Evolutionary conservation across 352 stramenopile genomes (phyloP).

Genomic region (Lagenidium giganteum): DNA sequence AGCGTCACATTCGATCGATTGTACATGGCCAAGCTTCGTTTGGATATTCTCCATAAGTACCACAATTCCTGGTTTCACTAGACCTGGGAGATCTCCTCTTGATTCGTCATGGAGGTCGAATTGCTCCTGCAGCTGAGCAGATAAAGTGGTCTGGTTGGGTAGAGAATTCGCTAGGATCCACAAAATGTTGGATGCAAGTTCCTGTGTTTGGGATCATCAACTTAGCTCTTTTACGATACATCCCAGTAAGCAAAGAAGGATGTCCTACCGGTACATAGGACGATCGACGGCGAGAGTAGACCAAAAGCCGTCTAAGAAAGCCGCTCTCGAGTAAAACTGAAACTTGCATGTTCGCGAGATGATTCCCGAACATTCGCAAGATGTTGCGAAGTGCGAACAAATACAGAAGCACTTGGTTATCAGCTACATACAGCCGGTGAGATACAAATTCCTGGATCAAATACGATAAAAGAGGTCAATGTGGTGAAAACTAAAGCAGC

Average conservation of each 20-base stretch:
- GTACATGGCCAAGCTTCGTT: neutral
- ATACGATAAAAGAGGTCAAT: no score
- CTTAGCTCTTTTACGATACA: no score
- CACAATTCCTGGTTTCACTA: neutral
- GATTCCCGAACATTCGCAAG: neutral
- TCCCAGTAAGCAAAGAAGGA: no score
- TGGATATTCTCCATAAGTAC: conserved; percentile 5
- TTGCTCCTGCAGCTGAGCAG: no score
- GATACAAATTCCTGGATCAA: conserved; percentile 6
- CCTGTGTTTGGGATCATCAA: no score
- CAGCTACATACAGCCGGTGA: conserved; percentile 3
- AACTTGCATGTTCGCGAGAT: neutral
- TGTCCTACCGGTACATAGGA: conserved; percentile 1
- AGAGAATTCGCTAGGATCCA: no score
- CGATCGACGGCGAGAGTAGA: conserved; percentile 4
- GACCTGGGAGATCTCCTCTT: no score
- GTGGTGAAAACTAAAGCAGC: no score
- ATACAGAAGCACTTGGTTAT: conserved; percentile 8
- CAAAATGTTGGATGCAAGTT: no score
- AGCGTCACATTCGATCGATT: conserved; percentile 8
- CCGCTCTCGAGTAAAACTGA: neutral
- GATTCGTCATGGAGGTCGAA: no score
- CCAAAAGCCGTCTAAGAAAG: conserved; percentile 2
- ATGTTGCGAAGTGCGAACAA: neutral
- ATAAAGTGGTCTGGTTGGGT: no score